These are phyloP conservation scores for Penicillium subrubescens DNA, from an alignment of 495 filamentous ascomycete genomes.

Conservation along the genomic window DNA sequence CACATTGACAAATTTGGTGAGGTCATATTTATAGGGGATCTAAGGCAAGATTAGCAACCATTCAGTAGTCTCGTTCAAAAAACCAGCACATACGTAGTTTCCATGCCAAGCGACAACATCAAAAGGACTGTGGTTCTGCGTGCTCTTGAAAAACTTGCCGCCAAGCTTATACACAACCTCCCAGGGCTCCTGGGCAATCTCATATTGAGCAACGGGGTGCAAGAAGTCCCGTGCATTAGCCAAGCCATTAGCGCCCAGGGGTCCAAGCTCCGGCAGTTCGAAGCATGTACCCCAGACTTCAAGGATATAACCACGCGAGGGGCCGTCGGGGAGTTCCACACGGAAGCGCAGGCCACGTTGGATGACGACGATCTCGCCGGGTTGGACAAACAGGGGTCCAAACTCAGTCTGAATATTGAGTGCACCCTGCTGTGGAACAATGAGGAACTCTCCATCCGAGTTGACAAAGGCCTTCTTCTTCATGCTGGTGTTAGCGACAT, in stretches of 20 bases:
- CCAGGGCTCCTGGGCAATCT: conserved; percentile 44
- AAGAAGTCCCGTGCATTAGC: conserved; percentile 55
- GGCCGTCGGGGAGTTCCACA: conserved; percentile 46
- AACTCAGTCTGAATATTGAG: conserved; percentile 55
- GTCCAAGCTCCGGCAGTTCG: conserved; percentile 53
- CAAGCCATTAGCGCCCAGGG: conserved; percentile 52
- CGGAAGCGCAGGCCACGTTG: conserved; percentile 52
- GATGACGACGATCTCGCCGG: conserved; percentile 51
- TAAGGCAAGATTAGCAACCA: conserved; percentile 18
- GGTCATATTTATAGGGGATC: conserved; percentile 53
- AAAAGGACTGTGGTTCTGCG: conserved; percentile 52
- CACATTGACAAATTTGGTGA: conserved; percentile 54
- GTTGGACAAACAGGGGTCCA: conserved; percentile 49
- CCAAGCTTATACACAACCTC: conserved; percentile 53
- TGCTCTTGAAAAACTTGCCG: conserved; percentile 51
- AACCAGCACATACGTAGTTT: conserved; percentile 41
- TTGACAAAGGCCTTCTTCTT: conserved; percentile 49
- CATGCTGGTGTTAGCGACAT: conserved; percentile 49
- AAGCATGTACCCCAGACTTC: conserved; percentile 53
- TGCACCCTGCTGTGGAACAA: conserved; percentile 50
- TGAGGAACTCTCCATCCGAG: conserved; percentile 53
- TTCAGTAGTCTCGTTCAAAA: not conserved
- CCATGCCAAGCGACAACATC: conserved; percentile 58
- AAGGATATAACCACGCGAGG: conserved; percentile 51
- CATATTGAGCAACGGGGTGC: conserved; percentile 44